Conservation (phyloP, 345 rosid species). For the Ricinus communis region DNA sequence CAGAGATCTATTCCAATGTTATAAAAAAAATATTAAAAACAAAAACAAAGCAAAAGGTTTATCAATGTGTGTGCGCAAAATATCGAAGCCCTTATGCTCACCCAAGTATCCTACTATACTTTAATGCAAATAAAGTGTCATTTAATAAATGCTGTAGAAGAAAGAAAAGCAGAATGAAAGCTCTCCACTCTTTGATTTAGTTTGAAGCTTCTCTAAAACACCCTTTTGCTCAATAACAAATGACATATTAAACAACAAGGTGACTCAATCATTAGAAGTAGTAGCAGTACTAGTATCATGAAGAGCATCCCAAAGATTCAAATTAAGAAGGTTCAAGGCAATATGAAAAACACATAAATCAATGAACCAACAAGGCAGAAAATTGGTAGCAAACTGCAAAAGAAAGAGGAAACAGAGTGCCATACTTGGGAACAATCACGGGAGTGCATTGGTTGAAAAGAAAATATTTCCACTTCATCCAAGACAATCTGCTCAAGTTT, state of each 20-base stretch:
- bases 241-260: neutral
- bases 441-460: slow-evolving; percentile 82
- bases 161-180: neutral
- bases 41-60: neutral
- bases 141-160: neutral
- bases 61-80: neutral
- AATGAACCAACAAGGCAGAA: neutral
- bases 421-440: slow-evolving; percentile 89
- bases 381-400: neutral
- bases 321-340: neutral
- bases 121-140: neutral
- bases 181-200: neutral
- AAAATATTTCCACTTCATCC: slow-evolving; percentile 53
- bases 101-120: neutral
- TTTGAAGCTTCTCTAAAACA: neutral
- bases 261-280: too few species aligned
- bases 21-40: too few species aligned
- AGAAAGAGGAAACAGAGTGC: neutral
- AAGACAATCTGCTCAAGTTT: slow-evolving; percentile 68
- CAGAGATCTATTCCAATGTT: too few species aligned
- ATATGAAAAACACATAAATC: neutral
- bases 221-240: neutral
- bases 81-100: neutral
- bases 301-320: neutral
- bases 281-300: neutral